Percentiles rank a stretch among this genome's conserved stretches.
Evolutionary conservation across 768 basidiomycete genomes (phyloP).

Genomic region (Lentinula sp.): DNA sequence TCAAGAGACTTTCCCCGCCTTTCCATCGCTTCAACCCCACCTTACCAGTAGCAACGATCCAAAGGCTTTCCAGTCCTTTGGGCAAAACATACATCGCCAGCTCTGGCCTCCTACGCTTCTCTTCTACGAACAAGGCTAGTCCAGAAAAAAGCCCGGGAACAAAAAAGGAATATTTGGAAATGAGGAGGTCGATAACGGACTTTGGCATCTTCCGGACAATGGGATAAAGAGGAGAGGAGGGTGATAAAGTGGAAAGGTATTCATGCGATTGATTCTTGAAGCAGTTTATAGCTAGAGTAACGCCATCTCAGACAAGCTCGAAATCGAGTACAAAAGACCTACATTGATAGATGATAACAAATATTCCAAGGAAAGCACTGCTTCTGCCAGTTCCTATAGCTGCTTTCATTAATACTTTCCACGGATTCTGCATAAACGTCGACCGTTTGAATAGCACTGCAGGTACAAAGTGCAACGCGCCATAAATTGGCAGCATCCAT

Average conservation of each 20-base stretch:
- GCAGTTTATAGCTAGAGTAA: conserved; percentile 51
- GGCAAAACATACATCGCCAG: conserved; percentile 91
- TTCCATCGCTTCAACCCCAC: conserved; percentile 66
- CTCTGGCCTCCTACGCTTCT: conserved; percentile 81
- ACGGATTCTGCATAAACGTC: conserved; percentile 59
- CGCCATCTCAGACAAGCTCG: not conserved
- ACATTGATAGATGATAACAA: conserved; percentile 83
- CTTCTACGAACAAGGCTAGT: conserved; percentile 80
- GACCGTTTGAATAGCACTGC: conserved; percentile 75
- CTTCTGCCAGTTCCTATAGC: conserved; percentile 73
- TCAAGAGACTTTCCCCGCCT: conserved; percentile 63
- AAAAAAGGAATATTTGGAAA: conserved; percentile 70
- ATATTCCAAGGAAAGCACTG: conserved; percentile 80
- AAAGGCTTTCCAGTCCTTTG: conserved; percentile 86
- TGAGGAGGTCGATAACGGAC: conserved; percentile 47
- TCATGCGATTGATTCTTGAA: conserved; percentile 56
- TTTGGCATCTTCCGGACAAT: conserved; percentile 30
- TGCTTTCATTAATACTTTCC: conserved; percentile 57
- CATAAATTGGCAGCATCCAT: conserved; percentile 83
- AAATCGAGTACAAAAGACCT: conserved; percentile 15
- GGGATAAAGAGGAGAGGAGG: conserved; percentile 23
- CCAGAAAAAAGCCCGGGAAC: conserved; percentile 69
- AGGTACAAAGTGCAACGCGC: conserved; percentile 86
- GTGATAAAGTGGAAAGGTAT: conserved; percentile 31
- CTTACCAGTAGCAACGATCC: conserved; percentile 72